These are phyloP conservation scores for Baorangia bicolor DNA, from an alignment of 768 basidiomycete species.

Conservation along the genomic window DNA sequence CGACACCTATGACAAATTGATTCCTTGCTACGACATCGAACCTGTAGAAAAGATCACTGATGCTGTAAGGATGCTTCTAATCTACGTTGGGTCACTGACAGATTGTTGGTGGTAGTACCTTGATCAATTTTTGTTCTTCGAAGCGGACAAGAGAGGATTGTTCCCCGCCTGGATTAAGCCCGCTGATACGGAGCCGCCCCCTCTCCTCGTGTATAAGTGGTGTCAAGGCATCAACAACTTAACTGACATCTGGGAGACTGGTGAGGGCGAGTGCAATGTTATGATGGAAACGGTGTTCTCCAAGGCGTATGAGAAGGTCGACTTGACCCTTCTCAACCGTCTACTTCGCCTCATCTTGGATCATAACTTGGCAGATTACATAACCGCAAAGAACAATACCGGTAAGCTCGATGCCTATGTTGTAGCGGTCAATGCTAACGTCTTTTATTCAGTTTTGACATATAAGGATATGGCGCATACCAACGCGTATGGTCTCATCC, in stretches of 20 bases:
- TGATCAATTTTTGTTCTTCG: conserved; percentile 98
- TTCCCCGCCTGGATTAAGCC: conserved; percentile 99
- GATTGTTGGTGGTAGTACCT: conserved; percentile 58
- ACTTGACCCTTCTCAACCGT: conserved; percentile 92
- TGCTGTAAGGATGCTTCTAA: conserved; percentile 54
- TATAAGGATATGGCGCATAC: conserved; percentile 99
- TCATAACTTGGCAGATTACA: conserved; percentile 98
- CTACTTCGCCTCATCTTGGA: conserved; percentile 94
- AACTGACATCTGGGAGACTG: conserved; percentile 97
- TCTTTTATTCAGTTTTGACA: conserved; percentile 54
- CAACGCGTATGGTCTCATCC: conserved; percentile 95
- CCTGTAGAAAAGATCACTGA: conserved; percentile 99
- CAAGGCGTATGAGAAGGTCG: conserved; percentile 99
- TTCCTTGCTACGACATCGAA: conserved; percentile 98
- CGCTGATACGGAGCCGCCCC: conserved; percentile 94
- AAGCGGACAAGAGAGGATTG: conserved; percentile 95
- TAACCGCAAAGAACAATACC: conserved; percentile 98
- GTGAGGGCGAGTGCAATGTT: conserved; percentile 96
- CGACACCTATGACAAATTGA: conserved; percentile 97
- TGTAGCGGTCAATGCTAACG: neutral
- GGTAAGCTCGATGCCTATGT: conserved; percentile 34
- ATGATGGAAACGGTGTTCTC: conserved; percentile 98
- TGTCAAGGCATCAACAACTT: conserved; percentile 99
- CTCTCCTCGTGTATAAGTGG: conserved; percentile 98
- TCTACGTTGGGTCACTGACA: conserved; percentile 6